Evolutionary conservation across 208 protist genomes (phyloP), one percentile per base, ranked within the genome.

Genomic region (Leishmania mexicana): DNA sequence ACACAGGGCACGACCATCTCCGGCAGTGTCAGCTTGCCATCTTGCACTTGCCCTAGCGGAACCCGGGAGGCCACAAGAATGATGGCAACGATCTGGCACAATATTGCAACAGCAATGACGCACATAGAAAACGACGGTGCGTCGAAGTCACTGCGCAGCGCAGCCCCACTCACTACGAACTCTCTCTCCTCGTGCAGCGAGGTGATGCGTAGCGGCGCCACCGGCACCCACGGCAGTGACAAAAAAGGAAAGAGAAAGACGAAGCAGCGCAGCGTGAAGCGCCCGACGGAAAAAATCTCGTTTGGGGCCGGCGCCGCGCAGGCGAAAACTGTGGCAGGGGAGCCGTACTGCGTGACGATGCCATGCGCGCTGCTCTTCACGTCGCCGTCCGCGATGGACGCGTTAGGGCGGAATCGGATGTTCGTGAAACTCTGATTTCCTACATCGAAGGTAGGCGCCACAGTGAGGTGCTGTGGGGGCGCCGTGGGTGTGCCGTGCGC

Each of bases 181-280:
- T 95, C 91, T 19, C 94, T 84, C 85, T 97, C 92, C 84, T 94
- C 89, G 53, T 93, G 84, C 65, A 97, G 79, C 2, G 89, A 80
- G 3, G 80, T 88, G 35, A 95, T 87, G 40, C 85, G 90, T 7
- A 92, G 75, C 31, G 92, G 92, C 0, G 91, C 85, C 38, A 92
- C 89, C 24, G 90, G 89, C 24, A 88, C 24, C 64, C 81, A 82
- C 47, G 90, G 90, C 28, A 95, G 72, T 15, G 94, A 93, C 10
- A 97, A 75, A 77, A 97, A 94, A 0, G 94, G 94, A 58, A 97
- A 93, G 10, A 97, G 82, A 81, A 97, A 95, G 45, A 91, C 86
- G 10, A 90, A 81, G 31, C 80, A 73, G 38, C 85, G 88, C 57
- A 80, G 62, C 4, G 72, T 35, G 49, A 88, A 95, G 72, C 83